These are phyloP conservation scores for Trypanosoma theileri DNA, from an alignment of 208 protist species.

Conservation along the genomic window DNA sequence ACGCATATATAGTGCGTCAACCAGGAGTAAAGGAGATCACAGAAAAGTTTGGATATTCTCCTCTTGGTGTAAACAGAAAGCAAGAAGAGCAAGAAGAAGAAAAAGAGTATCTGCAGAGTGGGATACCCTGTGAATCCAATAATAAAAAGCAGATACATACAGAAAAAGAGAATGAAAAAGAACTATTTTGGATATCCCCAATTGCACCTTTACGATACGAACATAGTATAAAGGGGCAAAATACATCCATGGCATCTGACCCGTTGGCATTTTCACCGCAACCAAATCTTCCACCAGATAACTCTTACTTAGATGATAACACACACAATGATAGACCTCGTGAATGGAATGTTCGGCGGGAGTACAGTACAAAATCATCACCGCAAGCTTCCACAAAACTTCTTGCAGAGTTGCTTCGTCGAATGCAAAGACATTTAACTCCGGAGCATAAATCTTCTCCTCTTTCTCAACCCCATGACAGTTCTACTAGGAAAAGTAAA, in stretches of 20 bases:
- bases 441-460: background rate
- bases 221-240: no score
- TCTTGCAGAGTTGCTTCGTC: background rate
- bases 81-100: background rate
- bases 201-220: background rate
- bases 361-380: no score
- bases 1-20: conserved; percentile 24
- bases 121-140: background rate
- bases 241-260: background rate
- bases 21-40: conserved; percentile 3
- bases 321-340: no score
- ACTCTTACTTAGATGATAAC: no score
- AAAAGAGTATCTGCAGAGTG: background rate
- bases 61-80: background rate
- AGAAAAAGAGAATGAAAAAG: conserved; percentile 1
- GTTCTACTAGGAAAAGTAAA: background rate
- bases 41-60: background rate
- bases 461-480: background rate
- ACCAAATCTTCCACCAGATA: background rate
- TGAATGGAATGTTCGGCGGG: no score
- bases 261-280: background rate
- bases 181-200: conserved; percentile 21
- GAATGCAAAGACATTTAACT: background rate
- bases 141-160: background rate
- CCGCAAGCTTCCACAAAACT: background rate